Evolutionary conservation across 176 grass and related monocot genomes (phyloP).

Genomic region (Bothriochloa decipiens): DNA sequence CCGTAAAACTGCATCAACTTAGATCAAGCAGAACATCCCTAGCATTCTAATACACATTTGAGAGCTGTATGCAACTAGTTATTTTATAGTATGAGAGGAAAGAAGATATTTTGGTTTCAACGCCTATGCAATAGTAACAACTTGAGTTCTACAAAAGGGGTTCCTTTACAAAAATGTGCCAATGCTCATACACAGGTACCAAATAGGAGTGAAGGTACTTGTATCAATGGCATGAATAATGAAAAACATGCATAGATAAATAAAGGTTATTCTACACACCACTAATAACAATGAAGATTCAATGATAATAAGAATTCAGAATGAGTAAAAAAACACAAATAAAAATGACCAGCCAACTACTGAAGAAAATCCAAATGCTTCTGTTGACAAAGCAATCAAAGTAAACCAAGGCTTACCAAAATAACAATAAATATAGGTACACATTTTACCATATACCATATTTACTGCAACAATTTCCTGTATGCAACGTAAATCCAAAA

Average conservation of each 20-base stretch:
- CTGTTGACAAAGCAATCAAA: not conserved
- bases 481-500: not conserved
- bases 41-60: slow-evolving; percentile 5
- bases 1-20: not conserved
- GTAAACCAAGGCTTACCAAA: not conserved
- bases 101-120: not conserved
- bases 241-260: not conserved
- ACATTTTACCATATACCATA: not conserved
- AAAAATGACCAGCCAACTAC: not conserved
- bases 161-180: slow-evolving; percentile 7
- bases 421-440: not conserved
- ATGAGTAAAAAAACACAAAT: not conserved
- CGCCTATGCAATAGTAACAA: not conserved
- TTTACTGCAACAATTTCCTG: not conserved
- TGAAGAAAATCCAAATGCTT: not conserved
- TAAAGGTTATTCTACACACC: not conserved
- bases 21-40: not conserved
- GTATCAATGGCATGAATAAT: not conserved
- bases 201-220: not conserved
- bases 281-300: not conserved
- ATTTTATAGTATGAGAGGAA: not conserved
- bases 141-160: not conserved
- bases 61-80: not conserved
- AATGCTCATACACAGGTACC: too few relatives aligned
- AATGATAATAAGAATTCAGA: not conserved